Evolutionary conservation across 2,329 filamentous ascomycete species (phyloP).

Genomic region (Nothophoma quercina): DNA sequence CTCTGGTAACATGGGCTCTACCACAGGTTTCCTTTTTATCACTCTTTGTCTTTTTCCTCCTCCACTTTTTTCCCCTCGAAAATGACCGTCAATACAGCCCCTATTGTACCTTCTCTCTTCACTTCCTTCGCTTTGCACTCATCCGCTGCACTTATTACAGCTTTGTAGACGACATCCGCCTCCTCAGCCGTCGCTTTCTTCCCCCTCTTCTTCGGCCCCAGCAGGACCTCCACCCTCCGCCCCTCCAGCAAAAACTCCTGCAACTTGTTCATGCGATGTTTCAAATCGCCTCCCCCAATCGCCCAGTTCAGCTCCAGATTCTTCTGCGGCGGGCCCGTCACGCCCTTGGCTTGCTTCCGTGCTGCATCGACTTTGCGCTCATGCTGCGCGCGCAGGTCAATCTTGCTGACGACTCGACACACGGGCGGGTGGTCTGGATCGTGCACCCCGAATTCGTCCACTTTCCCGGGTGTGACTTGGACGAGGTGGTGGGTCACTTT

Average conservation of each 20-base stretch:
- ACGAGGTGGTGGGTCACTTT: constrained; percentile 60
- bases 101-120: constrained; percentile 39
- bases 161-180: constrained; percentile 61
- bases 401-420: constrained; percentile 74
- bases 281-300: constrained; percentile 77
- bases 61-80: constrained; percentile 40
- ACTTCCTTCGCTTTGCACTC: constrained; percentile 42
- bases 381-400: constrained; percentile 56
- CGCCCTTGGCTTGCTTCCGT: constrained; percentile 50
- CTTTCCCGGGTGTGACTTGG: constrained; percentile 51
- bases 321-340: constrained; percentile 60
- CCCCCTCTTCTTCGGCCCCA: constrained; percentile 73
- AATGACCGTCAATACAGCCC: constrained; percentile 42
- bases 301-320: constrained; percentile 91
- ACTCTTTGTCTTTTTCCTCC: constrained; percentile 18
- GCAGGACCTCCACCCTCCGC: constrained; percentile 73
- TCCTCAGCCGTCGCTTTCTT: constrained; percentile 68
- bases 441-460: constrained; percentile 31
- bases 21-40: not conserved
- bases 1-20: no score
- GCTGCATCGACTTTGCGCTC: constrained; percentile 55
- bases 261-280: constrained; percentile 60
- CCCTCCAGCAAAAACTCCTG: constrained; percentile 77
- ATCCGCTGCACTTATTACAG: constrained; percentile 56
- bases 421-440: constrained; percentile 63